These are phyloP conservation scores for Fomitopsis pulvina DNA, from an alignment of 768 basidiomycete species.

Conservation along the genomic window DNA sequence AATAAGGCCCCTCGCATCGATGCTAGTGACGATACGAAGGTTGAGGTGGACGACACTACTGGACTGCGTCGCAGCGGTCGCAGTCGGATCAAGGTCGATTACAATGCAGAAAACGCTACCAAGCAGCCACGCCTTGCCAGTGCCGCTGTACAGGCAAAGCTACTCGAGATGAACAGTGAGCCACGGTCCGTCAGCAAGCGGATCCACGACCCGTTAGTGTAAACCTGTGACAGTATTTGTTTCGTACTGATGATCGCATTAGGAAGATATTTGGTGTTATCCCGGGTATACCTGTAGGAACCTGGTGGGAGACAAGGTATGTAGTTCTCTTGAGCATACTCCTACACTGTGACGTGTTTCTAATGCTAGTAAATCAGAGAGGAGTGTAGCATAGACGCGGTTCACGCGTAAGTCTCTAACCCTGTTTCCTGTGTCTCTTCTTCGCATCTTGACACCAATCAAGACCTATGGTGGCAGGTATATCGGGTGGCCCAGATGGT, in stretches of 20 bases:
- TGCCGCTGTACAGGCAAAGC: constrained; percentile 11
- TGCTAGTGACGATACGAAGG: constrained; percentile 5
- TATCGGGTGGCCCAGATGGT: constrained; percentile 58
- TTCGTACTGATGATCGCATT: constrained; percentile 2
- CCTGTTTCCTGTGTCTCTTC: no score
- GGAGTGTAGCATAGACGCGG: constrained; percentile 66
- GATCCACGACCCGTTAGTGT: constrained; percentile 45
- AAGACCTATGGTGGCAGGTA: constrained; percentile 86
- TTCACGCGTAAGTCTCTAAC: constrained; percentile 66
- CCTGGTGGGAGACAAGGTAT: constrained; percentile 74
- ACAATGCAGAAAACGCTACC: constrained; percentile 30
- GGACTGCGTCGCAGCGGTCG: constrained; percentile 61
- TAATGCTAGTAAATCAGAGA: constrained; percentile 26
- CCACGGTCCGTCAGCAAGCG: constrained; percentile 23
- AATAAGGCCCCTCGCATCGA: constrained; percentile 13
- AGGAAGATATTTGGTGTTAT: constrained; percentile 80
- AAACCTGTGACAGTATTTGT: background rate
- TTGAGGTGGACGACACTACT: background rate
- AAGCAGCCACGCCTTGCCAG: constrained; percentile 8
- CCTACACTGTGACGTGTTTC: background rate
- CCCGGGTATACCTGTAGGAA: constrained; percentile 71
- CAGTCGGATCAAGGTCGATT: constrained; percentile 49
- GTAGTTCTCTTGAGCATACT: constrained; percentile 14
- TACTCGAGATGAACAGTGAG: constrained; percentile 19
- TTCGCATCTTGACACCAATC: no score